Percentiles rank a stretch among this genome's conserved stretches.
Evolutionary conservation across 495 filamentous ascomycete species (phyloP).

Genomic region (Tirmania nivea): DNA sequence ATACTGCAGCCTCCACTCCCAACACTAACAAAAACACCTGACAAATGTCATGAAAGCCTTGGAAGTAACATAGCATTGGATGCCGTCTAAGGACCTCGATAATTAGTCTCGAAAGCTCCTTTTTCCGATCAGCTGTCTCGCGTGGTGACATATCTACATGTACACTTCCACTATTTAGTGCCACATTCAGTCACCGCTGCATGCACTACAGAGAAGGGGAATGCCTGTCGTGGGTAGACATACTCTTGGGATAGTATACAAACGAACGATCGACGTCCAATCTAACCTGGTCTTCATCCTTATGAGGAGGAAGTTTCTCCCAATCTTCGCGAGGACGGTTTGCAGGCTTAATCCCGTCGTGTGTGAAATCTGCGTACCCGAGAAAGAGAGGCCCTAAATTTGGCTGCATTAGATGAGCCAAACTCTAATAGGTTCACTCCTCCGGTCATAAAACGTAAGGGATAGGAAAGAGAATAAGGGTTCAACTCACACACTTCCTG

Average conservation of each 20-base stretch:
- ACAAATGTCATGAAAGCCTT: slow-evolving; percentile 96
- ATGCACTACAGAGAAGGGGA: background rate
- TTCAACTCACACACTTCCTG: slow-evolving; percentile 56
- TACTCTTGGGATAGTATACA: slow-evolving; percentile 81
- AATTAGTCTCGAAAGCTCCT: slow-evolving; percentile 21
- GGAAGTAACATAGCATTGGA: slow-evolving; percentile 85
- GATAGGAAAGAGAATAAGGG: slow-evolving; percentile 1
- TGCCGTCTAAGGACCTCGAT: slow-evolving; percentile 33
- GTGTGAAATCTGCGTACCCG: slow-evolving; percentile 6
- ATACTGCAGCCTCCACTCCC: slow-evolving; percentile 27
- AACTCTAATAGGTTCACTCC: slow-evolving; percentile 2
- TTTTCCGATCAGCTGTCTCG: slow-evolving; percentile 29
- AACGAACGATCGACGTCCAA: slow-evolving; percentile 92
- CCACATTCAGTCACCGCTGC: background rate
- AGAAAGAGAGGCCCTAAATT: slow-evolving; percentile 14
- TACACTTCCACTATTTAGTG: slow-evolving; percentile 10
- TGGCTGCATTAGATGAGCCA: background rate
- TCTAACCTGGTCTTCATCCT: slow-evolving; percentile 31
- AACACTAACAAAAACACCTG: slow-evolving; percentile 87
- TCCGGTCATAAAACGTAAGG: too few species aligned
- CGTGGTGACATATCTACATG: slow-evolving; percentile 19
- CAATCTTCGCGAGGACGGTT: slow-evolving; percentile 1
- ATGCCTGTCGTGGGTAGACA: slow-evolving; percentile 6
- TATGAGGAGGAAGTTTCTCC: slow-evolving; percentile 18
- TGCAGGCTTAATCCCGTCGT: background rate